Evolutionary conservation across 192 early-diverging fungal genomes (phyloP).

Genomic region (Backusella sp.): DNA sequence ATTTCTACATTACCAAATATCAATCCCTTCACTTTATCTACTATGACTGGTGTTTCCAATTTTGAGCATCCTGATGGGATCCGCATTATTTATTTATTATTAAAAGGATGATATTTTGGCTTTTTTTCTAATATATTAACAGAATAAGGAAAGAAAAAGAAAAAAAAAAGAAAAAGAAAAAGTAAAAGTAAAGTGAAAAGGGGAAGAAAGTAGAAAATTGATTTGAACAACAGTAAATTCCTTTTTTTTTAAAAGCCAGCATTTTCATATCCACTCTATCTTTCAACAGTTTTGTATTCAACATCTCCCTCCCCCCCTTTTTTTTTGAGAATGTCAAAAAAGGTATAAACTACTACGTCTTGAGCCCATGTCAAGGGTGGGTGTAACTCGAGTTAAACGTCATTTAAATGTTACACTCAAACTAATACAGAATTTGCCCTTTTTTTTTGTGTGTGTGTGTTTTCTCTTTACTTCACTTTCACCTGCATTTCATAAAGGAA

Average conservation of each 20-base stretch:
- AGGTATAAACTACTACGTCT: neutral
- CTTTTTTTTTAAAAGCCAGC: too few species aligned
- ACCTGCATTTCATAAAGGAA: neutral
- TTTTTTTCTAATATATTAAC: neutral
- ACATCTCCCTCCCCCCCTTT: neutral
- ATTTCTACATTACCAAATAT: constrained; percentile 36
- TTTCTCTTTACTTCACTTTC: neutral
- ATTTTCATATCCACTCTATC: too few species aligned
- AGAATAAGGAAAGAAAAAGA: neutral
- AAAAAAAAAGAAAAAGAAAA: neutral
- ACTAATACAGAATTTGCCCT: neutral
- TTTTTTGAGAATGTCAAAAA: neutral
- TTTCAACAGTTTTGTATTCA: neutral
- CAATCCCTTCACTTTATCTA: constrained; percentile 39
- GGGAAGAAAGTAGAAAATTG: neutral
- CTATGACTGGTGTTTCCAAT: constrained; percentile 17
- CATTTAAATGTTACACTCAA: neutral
- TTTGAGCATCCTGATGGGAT: constrained; percentile 40
- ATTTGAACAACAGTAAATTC: neutral
- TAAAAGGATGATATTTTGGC: neutral
- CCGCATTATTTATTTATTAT: constrained; percentile 17
- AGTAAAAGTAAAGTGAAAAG: neutral
- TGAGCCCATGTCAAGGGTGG: neutral
- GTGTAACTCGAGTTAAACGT: neutral
- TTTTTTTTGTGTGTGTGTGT: neutral